Evolutionary conservation across 495 filamentous ascomycete species (phyloP), one percentile per base, ranked within the genome.

Genomic region (Aspergillus diversus): DNA sequence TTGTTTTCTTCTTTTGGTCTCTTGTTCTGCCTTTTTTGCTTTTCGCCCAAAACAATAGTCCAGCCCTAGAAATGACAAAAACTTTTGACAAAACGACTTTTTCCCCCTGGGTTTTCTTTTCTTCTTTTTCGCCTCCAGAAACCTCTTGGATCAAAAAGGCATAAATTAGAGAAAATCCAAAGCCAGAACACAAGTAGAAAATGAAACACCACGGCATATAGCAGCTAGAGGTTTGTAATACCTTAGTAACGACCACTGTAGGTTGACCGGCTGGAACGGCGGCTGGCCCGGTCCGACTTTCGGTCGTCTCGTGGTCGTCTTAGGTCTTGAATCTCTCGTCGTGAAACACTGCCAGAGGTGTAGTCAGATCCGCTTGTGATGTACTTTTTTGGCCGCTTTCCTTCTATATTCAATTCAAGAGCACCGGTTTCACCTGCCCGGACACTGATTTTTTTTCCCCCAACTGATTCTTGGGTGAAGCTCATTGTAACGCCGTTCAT

Each of bases 401-500:
- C 75, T 55, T 73, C 73, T 55, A 81, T 76, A 56, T 76, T 77
- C 59, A 81, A 59, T 50, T 75, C 75, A 32, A 80, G 63, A 2
- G 69, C 74, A 39, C 78, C 78, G 7, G 72, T 66, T 3, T 80
- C 73, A 11, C 73, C 75, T 6, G 76, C 72, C n/a, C 75, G 74
- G 43, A 82, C 71, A 43, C 69, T 77, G 66, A 82, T 80, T 51
- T 62, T 69, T 66, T 80, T 78, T 42, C 76, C 74, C 1, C 66
- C 73, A 17, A 80, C 67, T 9, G 71, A 69, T 33, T 79, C 73
- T 48, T 73, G 71, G 9, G 68, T 69, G 58, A 82, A 77, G 50
- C 67, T 74, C 59, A 82, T 77, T 31, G 75, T 78, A 49, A 81
- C 71, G 47, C 78, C 80, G 43, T 80, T 74, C 65, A 82, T 71